Evolutionary conservation across 163 green algal species (phyloP), one percentile per base, ranked within the genome.

Genomic region (Prototheca cutis): DNA sequence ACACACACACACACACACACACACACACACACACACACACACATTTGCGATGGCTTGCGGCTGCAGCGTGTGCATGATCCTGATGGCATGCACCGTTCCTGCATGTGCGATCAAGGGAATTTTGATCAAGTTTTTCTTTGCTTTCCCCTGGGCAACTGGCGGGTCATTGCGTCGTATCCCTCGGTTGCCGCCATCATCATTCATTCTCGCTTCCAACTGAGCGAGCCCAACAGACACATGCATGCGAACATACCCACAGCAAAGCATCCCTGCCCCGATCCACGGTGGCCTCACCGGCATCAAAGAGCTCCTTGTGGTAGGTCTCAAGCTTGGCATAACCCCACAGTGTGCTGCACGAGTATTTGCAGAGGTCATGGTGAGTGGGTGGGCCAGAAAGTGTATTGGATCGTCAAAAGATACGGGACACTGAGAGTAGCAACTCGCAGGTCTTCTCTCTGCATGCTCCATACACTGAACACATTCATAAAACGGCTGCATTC

Each of bases 1-100:
- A n/a, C n/a, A n/a, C n/a, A n/a, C n/a, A n/a, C n/a, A n/a, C n/a
- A n/a, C n/a, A n/a, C n/a, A n/a, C n/a, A n/a, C n/a, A n/a, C n/a
- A n/a, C n/a, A n/a, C n/a, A n/a, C n/a, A n/a, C n/a, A n/a, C n/a
- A n/a, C n/a, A n/a, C n/a, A n/a, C n/a, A n/a, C 36, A 1, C 36
- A 45, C 36, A 45, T 81, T 81, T 39, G 73, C 70, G 13, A 71
- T 51, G n/a, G 61, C 68, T 58, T 75, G 68, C 24, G 68, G 57
- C n/a, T 58, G 60, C 62, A 75, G 65, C 51, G 42, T 65, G 57
- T 68, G 62, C 53, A 70, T 58, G 47, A 63, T 55, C 36, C 45
- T 55, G 4, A 58, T 24, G 21, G 48, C 68, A 28, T 71, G 68
- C 47, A 18, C 18, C 18, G 24, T 49, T 0, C 53, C 62, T 63